These are phyloP conservation scores for Avena eriantha DNA, from an alignment of 176 grass and related monocot genomes.

Conservation along the genomic window DNA sequence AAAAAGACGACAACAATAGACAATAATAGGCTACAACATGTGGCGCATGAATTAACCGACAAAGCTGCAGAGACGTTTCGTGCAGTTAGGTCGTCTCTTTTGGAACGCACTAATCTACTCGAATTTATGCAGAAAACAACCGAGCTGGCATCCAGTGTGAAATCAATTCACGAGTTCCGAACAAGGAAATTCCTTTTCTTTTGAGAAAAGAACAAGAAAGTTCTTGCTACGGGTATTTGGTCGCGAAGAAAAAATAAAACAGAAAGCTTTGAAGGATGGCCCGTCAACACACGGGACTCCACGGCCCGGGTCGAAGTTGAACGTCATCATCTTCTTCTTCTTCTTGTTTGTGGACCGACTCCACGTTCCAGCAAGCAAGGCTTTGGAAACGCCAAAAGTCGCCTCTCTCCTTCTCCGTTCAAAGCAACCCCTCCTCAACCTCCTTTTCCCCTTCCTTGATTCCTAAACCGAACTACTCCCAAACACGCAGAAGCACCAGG, in stretches of 20 bases:
- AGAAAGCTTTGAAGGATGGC: background rate
- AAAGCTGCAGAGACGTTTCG: background rate
- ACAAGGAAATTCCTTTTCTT: background rate
- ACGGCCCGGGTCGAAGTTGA: background rate
- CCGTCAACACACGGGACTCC: constrained; percentile 4
- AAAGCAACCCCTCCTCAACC: constrained; percentile 38
- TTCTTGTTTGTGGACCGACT: background rate
- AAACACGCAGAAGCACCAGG: background rate
- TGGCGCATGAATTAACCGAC: background rate
- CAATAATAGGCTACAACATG: background rate
- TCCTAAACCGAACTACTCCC: constrained; percentile 10
- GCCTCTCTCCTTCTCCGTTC: constrained; percentile 41
- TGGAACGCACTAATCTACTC: background rate
- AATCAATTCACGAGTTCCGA: background rate
- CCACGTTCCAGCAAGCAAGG: background rate
- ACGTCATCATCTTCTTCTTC: background rate
- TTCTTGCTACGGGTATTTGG: background rate
- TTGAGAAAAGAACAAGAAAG: background rate
- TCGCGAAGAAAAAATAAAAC: background rate
- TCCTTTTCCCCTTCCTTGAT: background rate
- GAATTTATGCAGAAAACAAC: background rate
- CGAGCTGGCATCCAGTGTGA: background rate
- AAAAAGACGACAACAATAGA: background rate
- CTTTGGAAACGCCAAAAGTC: constrained; percentile 53
- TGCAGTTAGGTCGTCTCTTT: background rate